Conservation (phyloP, 2,329 filamentous ascomycete species). For the Endoconidiophora laricicola region DNA sequence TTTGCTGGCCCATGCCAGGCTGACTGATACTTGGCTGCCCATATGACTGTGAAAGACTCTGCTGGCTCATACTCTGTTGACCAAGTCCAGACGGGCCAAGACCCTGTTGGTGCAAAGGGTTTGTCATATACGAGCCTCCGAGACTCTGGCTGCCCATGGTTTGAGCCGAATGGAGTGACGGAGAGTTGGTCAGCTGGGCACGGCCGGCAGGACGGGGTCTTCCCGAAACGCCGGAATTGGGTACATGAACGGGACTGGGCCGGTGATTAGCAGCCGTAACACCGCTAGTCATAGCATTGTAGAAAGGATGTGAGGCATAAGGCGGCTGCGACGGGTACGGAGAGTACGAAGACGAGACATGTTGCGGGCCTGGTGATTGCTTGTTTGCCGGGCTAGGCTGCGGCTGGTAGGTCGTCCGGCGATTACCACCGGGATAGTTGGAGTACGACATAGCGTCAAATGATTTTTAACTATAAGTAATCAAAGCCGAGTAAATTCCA, state of each 20-base stretch:
- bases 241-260: slow-evolving; percentile 28
- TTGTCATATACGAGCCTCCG: slow-evolving; percentile 16
- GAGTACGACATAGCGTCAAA: too few relatives aligned
- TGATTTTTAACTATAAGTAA: too few relatives aligned
- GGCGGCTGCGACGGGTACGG: slow-evolving; percentile 37
- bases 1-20: slow-evolving; percentile 13
- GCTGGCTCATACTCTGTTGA: slow-evolving; percentile 19
- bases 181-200: slow-evolving; percentile 22
- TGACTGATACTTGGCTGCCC: slow-evolving; percentile 15
- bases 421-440: background rate
- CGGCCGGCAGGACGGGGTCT: slow-evolving; percentile 20
- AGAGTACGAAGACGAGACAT: slow-evolving; percentile 37
- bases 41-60: slow-evolving; percentile 14
- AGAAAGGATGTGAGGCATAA: slow-evolving; percentile 36
- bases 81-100: slow-evolving; percentile 16
- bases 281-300: slow-evolving; percentile 31
- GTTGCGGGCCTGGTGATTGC: slow-evolving; percentile 36
- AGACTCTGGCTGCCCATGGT: slow-evolving; percentile 14
- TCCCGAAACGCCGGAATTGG: slow-evolving; percentile 31
- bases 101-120: slow-evolving; percentile 18
- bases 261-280: slow-evolving; percentile 32
- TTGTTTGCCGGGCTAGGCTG: slow-evolving; percentile 37
- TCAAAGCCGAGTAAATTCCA: too few relatives aligned
- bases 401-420: slow-evolving; percentile 13
- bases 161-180: slow-evolving; percentile 18